These are phyloP conservation scores for Mitragyna speciosa DNA, from an alignment of 257 asterid genomes.

Conservation along the genomic window DNA sequence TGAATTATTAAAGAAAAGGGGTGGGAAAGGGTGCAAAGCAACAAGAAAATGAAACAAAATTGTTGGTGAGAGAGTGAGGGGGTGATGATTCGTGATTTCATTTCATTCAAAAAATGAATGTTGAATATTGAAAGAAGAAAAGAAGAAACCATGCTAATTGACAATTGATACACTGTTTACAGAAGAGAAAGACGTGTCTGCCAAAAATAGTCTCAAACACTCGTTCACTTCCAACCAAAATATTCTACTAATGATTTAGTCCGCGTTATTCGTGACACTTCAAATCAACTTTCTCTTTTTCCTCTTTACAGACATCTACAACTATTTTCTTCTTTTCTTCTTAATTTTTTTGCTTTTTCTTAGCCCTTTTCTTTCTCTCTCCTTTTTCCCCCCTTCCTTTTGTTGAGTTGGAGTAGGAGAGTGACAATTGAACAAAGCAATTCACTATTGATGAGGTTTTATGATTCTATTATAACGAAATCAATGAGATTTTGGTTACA, in stretches of 20 bases:
- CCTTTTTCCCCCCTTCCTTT: background rate
- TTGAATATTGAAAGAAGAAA: background rate
- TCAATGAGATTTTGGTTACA: background rate
- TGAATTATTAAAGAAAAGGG: background rate
- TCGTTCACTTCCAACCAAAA: background rate
- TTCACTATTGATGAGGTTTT: background rate
- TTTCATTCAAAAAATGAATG: background rate
- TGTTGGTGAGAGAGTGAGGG: conserved; percentile 19
- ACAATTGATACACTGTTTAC: background rate
- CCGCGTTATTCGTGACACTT: background rate
- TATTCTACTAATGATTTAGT: background rate
- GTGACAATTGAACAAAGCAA: background rate
- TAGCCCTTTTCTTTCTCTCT: background rate
- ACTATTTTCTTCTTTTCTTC: background rate
- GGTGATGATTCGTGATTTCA: conserved; percentile 7
- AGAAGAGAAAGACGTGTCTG: background rate
- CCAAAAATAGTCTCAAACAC: background rate
- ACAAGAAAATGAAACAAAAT: conserved; percentile 1
- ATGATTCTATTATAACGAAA: too few relatives aligned
- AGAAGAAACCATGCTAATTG: background rate
- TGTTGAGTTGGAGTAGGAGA: background rate
- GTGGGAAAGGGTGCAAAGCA: background rate
- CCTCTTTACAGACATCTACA: conserved; percentile 5
- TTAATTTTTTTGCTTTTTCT: background rate
- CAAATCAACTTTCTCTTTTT: background rate